phyloP scores from a whole-genome alignment of 1,284 basidiomycete genomes.

The Leccinum pachyderme region DNA sequence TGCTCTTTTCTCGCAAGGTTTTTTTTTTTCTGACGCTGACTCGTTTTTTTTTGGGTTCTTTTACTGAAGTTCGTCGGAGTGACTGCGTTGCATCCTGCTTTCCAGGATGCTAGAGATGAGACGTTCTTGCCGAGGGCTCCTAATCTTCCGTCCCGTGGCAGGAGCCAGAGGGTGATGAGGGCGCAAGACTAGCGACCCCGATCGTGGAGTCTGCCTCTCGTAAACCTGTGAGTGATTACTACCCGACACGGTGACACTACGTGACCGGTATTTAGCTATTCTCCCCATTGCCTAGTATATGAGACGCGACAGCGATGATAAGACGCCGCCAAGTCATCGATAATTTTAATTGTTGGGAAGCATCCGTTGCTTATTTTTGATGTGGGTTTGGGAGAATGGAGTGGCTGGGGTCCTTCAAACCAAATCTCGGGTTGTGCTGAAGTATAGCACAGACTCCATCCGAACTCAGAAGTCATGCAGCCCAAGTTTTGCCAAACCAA shows the following conservation, averaged over 20 bases:
- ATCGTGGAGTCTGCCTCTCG: neutral
- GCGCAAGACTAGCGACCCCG: neutral
- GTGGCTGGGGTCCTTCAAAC: neutral
- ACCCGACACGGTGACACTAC: neutral
- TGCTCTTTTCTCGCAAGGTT: neutral
- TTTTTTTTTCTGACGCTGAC: conserved; percentile 6
- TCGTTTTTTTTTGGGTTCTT: neutral
- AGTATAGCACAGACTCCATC: neutral
- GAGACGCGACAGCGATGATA: neutral
- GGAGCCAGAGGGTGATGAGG: neutral
- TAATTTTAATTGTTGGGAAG: neutral
- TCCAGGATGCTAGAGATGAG: conserved; percentile 31
- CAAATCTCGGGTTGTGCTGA: neutral
- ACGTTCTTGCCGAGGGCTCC: conserved; percentile 27
- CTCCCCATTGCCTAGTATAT: neutral
- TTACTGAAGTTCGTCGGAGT: conserved; percentile 30
- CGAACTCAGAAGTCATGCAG: neutral
- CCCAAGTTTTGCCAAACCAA: neutral
- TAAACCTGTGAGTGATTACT: neutral
- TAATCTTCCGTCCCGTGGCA: conserved; percentile 20
- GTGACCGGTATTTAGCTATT: neutral
- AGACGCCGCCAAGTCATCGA: neutral
- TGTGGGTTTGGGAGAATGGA: neutral
- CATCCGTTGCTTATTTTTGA: neutral
- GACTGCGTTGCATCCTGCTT: conserved; percentile 25